A percentile compares a stretch with the other conserved stretches of the same genome.
Evolutionary conservation across 2,329 filamentous ascomycete species (phyloP).

Genomic region (Aspergillus texensis): DNA sequence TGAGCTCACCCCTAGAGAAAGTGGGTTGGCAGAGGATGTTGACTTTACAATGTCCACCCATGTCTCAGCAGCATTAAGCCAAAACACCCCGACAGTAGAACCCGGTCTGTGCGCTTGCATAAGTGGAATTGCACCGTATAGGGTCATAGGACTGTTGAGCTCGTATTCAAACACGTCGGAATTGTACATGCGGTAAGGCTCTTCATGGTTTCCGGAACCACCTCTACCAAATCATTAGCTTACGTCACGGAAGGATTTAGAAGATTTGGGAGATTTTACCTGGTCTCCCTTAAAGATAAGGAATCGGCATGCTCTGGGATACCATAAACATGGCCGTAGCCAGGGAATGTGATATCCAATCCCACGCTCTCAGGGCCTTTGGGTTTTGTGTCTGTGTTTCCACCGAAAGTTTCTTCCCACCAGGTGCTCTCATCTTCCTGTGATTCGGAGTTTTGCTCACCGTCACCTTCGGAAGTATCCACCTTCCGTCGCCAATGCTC

Average conservation of each 20-base stretch:
- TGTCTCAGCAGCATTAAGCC: slow-evolving; percentile 95
- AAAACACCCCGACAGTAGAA: slow-evolving; percentile 94
- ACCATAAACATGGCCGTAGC: slow-evolving; percentile 89
- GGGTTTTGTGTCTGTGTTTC: slow-evolving; percentile 95
- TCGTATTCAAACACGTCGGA: slow-evolving; percentile 98
- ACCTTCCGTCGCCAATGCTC: slow-evolving; percentile 94
- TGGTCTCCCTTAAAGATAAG: slow-evolving; percentile 84
- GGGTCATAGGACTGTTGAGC: slow-evolving; percentile 94
- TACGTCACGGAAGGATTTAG: not conserved
- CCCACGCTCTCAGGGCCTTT: slow-evolving; percentile 89
- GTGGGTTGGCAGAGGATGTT: slow-evolving; percentile 72
- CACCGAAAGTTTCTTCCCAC: slow-evolving; percentile 97
- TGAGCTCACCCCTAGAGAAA: slow-evolving; percentile 69
- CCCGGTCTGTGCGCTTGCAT: slow-evolving; percentile 96
- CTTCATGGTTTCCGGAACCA: slow-evolving; percentile 78
- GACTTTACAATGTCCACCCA: slow-evolving; percentile 94
- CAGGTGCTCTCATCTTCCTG: slow-evolving; percentile 74
- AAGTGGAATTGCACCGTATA: slow-evolving; percentile 95
- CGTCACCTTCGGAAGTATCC: slow-evolving; percentile 62
- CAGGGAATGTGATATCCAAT: slow-evolving; percentile 87
- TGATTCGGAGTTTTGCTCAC: slow-evolving; percentile 44
- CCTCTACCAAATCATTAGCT: slow-evolving; percentile 53
- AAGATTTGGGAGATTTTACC: slow-evolving; percentile 44
- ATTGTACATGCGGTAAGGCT: slow-evolving; percentile 95
- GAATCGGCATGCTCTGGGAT: slow-evolving; percentile 92